Conservation (phyloP, 306 rosid genomes). For the Lupinus albus region DNA sequence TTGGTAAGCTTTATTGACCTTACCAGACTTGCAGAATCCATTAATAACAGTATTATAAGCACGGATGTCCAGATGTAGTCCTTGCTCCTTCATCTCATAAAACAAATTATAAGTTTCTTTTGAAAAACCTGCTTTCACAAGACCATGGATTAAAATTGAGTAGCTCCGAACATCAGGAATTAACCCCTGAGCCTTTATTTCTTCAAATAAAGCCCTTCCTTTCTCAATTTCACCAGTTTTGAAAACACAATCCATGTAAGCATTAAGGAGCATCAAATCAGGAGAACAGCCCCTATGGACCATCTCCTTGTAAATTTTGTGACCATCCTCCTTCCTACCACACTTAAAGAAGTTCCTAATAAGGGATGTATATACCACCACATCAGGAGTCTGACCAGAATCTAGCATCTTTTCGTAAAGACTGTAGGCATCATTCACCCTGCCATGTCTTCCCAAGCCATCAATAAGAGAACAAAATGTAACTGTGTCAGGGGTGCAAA, state of each 20-base stretch:
- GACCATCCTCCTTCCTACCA: constrained; percentile 95
- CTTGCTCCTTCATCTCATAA: constrained; percentile 85
- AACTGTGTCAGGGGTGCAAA: constrained; percentile 65
- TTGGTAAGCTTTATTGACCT: constrained; percentile 90
- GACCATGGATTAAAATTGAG: constrained; percentile 85
- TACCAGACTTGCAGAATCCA: constrained; percentile 88
- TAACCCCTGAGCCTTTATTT: constrained; percentile 69
- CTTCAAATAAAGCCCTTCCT: constrained; percentile 83
- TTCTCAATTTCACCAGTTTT: constrained; percentile 83
- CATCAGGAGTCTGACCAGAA: constrained; percentile 67
- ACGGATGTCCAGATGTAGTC: constrained; percentile 74
- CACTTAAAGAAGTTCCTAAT: constrained; percentile 78
- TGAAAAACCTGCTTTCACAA: constrained; percentile 85
- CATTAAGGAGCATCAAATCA: constrained; percentile 81
- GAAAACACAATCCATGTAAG: constrained; percentile 91
- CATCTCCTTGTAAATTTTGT: constrained; percentile 94
- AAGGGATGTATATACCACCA: constrained; percentile 74
- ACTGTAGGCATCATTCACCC: constrained; percentile 81
- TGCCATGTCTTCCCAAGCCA: constrained; percentile 85
- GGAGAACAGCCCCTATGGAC: constrained; percentile 66
- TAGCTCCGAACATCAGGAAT: constrained; percentile 77
- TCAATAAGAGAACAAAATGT: constrained; percentile 91
- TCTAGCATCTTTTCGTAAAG: constrained; percentile 93
- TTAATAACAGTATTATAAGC: constrained; percentile 83
- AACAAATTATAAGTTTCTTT: constrained; percentile 73